Conservation (phyloP, 2,329 filamentous ascomycete species). For the Clarireedia homoeocarpa region DNA sequence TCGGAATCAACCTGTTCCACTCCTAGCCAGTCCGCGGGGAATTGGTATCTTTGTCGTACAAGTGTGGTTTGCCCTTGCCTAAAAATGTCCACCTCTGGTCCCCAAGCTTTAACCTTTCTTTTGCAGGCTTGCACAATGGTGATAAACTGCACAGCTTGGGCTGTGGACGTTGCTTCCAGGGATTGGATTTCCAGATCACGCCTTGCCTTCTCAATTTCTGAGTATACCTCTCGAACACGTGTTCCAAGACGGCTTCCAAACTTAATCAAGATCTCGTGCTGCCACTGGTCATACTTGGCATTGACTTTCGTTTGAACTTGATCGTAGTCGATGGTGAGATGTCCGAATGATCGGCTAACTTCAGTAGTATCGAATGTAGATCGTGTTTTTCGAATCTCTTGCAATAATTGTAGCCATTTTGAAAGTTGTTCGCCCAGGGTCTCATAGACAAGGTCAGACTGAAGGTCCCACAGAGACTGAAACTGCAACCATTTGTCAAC, state of each 20-base stretch:
- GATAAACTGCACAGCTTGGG: constrained; percentile 96
- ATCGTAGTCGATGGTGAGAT: constrained; percentile 93
- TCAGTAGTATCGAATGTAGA: constrained; percentile 97
- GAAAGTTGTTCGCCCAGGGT: constrained; percentile 84
- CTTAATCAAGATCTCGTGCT: constrained; percentile 90
- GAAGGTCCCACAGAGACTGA: constrained; percentile 95
- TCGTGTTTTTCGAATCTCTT: constrained; percentile 91
- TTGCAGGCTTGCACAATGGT: constrained; percentile 96
- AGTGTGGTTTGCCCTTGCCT: constrained; percentile 91
- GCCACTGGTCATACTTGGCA: constrained; percentile 98
- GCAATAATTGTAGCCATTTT: constrained; percentile 89
- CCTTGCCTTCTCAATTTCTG: constrained; percentile 83
- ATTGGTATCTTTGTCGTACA: constrained; percentile 85
- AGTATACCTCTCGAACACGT: constrained; percentile 86
- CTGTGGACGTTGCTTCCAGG: constrained; percentile 88
- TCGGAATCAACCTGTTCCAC: constrained; percentile 95
- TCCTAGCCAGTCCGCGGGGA: constrained; percentile 87
- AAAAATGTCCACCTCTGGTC: constrained; percentile 92
- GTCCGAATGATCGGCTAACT: constrained; percentile 85
- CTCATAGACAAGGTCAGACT: constrained; percentile 91
- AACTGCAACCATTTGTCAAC: constrained; percentile 99
- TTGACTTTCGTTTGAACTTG: constrained; percentile 99
- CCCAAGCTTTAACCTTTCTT: constrained; percentile 88
- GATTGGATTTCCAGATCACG: constrained; percentile 87
- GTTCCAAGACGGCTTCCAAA: constrained; percentile 84